Evolutionary conservation across 352 stramenopile species (phyloP).

Genomic region (Peronospora farinosa): DNA sequence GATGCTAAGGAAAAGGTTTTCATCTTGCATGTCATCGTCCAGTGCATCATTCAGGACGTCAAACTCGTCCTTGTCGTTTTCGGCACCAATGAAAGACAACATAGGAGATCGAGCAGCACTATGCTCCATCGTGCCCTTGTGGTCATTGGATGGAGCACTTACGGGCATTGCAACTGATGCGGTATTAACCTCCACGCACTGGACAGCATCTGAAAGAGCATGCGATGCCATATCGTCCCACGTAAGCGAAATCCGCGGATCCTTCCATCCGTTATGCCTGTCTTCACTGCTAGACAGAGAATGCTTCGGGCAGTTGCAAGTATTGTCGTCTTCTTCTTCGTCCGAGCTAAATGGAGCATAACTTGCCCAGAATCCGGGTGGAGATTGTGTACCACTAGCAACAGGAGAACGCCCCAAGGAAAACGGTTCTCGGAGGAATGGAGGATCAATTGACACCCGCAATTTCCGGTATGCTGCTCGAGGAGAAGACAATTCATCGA

Average conservation of each 20-base stretch:
- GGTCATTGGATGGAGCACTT: slow-evolving; percentile 14
- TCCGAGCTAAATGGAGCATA: slow-evolving; percentile 63
- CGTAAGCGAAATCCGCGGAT: slow-evolving; percentile 22
- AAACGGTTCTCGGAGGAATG: slow-evolving; percentile 21
- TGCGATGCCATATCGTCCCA: slow-evolving; percentile 60
- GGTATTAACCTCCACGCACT: slow-evolving; percentile 24
- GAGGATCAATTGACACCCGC: slow-evolving; percentile 48
- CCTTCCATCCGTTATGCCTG: slow-evolving; percentile 11
- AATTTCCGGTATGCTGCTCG: slow-evolving; percentile 32
- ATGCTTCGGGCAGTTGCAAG: slow-evolving; percentile 2
- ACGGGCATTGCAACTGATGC: slow-evolving; percentile 15
- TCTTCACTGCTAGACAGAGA: slow-evolving; percentile 5
- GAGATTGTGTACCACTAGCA: slow-evolving; percentile 48
- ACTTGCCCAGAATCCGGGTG: slow-evolving; percentile 73
- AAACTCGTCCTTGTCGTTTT: slow-evolving; percentile 71
- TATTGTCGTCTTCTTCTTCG: slow-evolving; percentile 45
- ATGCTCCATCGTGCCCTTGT: slow-evolving; percentile 17
- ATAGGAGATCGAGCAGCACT: slow-evolving; percentile 20
- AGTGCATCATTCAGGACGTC: slow-evolving; percentile 58
- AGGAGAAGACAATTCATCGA: slow-evolving; percentile 22
- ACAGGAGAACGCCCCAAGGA: slow-evolving; percentile 26
- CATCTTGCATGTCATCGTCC: slow-evolving; percentile 53
- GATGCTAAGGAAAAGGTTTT: slow-evolving; percentile 69
- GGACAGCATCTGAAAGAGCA: slow-evolving; percentile 42
- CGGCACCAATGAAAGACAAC: slow-evolving; percentile 35